A percentile compares a stretch with the other conserved stretches of the same genome.
Evolutionary conservation across 495 filamentous ascomycete genomes (phyloP).

Genomic region (Haplographium delicatum): DNA sequence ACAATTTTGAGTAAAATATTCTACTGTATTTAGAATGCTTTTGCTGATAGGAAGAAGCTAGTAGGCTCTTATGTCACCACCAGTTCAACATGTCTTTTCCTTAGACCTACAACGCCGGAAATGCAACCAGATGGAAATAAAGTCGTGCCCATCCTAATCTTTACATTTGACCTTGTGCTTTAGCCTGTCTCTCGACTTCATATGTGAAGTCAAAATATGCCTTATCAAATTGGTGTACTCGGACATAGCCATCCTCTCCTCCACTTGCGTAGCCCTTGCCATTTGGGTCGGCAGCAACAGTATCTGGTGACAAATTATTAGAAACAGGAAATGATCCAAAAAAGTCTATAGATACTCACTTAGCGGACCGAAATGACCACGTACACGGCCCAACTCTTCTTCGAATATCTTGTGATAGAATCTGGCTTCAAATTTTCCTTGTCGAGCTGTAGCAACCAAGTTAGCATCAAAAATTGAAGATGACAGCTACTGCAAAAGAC

Average conservation of each 20-base stretch:
- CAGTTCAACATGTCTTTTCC: no score
- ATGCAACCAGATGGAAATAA: no score
- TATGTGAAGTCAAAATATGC: constrained; percentile 97
- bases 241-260: constrained; percentile 97
- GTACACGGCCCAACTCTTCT: constrained; percentile 94
- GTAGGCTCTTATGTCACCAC: background rate
- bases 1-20: background rate
- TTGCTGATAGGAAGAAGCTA: background rate
- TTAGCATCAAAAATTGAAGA: background rate
- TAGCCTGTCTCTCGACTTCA: constrained; percentile 76
- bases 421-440: constrained; percentile 97
- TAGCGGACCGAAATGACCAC: constrained; percentile 79
- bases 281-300: constrained; percentile 78
- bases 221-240: constrained; percentile 98
- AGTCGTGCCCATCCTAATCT: no score
- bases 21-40: background rate
- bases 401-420: constrained; percentile 99
- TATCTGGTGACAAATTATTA: constrained; percentile 29
- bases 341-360: constrained; percentile 46
- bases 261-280: constrained; percentile 90
- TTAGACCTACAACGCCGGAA: constrained; percentile 21
- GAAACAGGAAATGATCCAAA: background rate
- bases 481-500: no score
- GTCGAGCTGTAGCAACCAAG: constrained; percentile 52
- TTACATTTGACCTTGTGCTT: constrained; percentile 11